These are phyloP conservation scores for Ophiostoma montium DNA, from an alignment of 2,329 filamentous ascomycete species.

Conservation along the genomic window DNA sequence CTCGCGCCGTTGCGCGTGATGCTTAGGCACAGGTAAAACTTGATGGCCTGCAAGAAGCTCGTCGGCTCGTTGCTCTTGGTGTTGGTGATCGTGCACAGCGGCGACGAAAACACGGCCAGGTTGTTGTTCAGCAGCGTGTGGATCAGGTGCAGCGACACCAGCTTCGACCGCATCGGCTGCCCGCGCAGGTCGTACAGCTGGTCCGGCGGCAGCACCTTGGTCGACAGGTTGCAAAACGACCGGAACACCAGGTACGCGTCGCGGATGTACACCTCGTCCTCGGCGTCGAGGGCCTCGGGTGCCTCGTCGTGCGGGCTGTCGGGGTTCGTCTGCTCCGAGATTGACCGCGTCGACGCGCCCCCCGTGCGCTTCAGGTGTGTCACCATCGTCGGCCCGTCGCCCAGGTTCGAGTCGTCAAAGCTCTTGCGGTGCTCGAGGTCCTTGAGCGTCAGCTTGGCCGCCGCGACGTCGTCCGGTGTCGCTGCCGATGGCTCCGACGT, in stretches of 20 bases:
- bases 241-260: slow-evolving; percentile 96
- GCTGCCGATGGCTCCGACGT: slow-evolving; percentile 19
- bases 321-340: slow-evolving; percentile 38
- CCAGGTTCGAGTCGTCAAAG: slow-evolving; percentile 53
- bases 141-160: slow-evolving; percentile 88
- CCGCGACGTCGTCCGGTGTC: slow-evolving; percentile 15
- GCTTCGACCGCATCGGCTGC: slow-evolving; percentile 92
- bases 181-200: slow-evolving; percentile 87
- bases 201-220: slow-evolving; percentile 76
- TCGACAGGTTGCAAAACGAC: slow-evolving; percentile 94
- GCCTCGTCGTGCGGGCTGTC: slow-evolving; percentile 43
- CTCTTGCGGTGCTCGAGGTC: slow-evolving; percentile 54
- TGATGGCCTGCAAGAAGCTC: slow-evolving; percentile 84
- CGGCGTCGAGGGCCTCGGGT: slow-evolving; percentile 48
- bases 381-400: slow-evolving; percentile 54
- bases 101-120: slow-evolving; percentile 78
- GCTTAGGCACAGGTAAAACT: slow-evolving; percentile 91
- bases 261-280: slow-evolving; percentile 93
- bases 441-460: slow-evolving; percentile 47
- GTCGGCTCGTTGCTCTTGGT: slow-evolving; percentile 80
- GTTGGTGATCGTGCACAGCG: slow-evolving; percentile 80
- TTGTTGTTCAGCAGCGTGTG: slow-evolving; percentile 94
- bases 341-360: slow-evolving; percentile 24
- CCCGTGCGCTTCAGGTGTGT: slow-evolving; percentile 38
- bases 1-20: slow-evolving; percentile 91